Conservation (phyloP, 768 basidiomycete genomes). For the Pisolithus albus region DNA sequence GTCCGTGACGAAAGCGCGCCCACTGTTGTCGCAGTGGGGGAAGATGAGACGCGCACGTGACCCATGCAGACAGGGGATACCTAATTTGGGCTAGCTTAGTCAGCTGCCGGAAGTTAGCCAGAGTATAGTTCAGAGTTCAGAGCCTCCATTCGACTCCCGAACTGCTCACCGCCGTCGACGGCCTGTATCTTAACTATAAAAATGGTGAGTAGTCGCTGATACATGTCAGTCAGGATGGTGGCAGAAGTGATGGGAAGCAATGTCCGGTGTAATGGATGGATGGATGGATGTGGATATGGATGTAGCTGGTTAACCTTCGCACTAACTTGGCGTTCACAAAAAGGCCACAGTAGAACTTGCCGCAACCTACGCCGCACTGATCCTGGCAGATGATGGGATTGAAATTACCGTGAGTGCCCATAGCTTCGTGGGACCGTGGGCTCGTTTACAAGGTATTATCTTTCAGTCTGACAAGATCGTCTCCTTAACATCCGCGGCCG, state of each 20-base stretch:
- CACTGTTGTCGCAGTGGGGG: too few species aligned
- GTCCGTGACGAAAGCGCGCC: background rate
- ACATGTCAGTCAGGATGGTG: background rate
- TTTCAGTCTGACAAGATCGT: slow-evolving; percentile 84
- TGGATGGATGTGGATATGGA: slow-evolving; percentile 12
- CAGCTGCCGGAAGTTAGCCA: background rate
- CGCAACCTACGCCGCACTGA: slow-evolving; percentile 93
- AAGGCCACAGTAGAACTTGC: slow-evolving; percentile 74
- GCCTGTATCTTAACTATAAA: slow-evolving; percentile 5
- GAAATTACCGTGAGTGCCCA: slow-evolving; percentile 84
- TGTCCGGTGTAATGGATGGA: slow-evolving; percentile 12
- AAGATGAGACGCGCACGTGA: too few species aligned
- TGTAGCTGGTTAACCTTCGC: background rate
- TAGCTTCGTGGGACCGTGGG: background rate
- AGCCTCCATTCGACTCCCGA: background rate
- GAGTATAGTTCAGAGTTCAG: background rate
- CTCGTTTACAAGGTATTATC: slow-evolving; percentile 4
- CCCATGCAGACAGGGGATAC: background rate
- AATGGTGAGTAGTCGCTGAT: slow-evolving; percentile 19
- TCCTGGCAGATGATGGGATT: slow-evolving; percentile 94
- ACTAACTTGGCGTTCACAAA: slow-evolving; percentile 9
- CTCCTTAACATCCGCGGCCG: slow-evolving; percentile 78
- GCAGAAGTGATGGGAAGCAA: background rate
- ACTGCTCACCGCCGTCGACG: slow-evolving; percentile 13
- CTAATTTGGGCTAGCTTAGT: background rate